Conservation (phyloP, 1,139 yeast genomes). For the Debaryomycetaceae sp. region DNA sequence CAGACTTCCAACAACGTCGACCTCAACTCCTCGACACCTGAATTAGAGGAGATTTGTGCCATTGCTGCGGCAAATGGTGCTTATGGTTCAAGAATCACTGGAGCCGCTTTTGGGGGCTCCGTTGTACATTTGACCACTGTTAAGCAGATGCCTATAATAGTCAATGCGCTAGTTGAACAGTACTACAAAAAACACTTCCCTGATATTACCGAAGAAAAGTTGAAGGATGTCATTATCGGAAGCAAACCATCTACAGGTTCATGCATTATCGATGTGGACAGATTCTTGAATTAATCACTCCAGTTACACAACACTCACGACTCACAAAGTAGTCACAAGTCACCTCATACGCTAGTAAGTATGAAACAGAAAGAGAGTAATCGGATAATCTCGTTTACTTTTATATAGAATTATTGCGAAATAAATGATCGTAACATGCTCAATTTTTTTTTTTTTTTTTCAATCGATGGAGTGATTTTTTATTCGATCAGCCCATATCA, state of each 20-base stretch:
- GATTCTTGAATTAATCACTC: neutral
- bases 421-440: no score
- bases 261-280: constrained; percentile 17
- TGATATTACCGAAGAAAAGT: constrained; percentile 37
- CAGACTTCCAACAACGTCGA: constrained; percentile 50
- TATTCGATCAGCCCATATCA: neutral
- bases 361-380: no score
- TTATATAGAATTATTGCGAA: no score
- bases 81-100: constrained; percentile 67
- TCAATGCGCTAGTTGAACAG: constrained; percentile 43
- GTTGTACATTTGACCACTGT: constrained; percentile 60
- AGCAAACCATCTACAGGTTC: constrained; percentile 62
- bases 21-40: constrained; percentile 56
- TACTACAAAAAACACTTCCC: constrained; percentile 54
- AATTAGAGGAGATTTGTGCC: constrained; percentile 48
- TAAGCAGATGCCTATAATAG: constrained; percentile 42
- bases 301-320: no score
- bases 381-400: no score
- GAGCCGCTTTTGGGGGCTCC: constrained; percentile 84
- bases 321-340: no score
- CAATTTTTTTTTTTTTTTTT: no score
- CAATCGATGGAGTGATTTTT: neutral
- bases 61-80: constrained; percentile 59
- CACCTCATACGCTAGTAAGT: no score
- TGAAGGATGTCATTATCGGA: constrained; percentile 53